Evolutionary conservation across 2,329 filamentous ascomycete genomes (phyloP).

Genomic region (Talaromyces sp.): DNA sequence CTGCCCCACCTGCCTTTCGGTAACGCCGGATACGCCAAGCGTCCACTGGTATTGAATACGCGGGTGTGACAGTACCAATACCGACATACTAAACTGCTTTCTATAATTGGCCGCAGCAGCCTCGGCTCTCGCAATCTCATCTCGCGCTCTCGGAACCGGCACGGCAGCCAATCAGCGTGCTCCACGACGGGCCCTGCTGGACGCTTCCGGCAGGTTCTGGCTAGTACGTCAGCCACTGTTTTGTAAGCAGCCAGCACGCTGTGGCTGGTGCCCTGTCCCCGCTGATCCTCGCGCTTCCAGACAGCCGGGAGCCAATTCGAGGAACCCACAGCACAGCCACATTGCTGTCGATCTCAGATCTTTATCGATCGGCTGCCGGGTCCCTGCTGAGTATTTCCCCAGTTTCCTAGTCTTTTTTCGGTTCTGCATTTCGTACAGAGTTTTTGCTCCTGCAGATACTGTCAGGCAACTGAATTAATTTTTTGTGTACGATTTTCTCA

Average conservation of each 20-base stretch:
- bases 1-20: background rate
- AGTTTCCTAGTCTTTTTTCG: background rate
- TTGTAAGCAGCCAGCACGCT: background rate
- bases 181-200: background rate
- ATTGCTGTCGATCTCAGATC: background rate
- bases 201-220: background rate
- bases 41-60: background rate
- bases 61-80: background rate
- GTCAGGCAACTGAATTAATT: background rate
- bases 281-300: background rate
- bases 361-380: background rate
- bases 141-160: background rate
- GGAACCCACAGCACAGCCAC: slow-evolving; percentile 1
- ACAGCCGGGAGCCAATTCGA: slow-evolving; percentile 3
- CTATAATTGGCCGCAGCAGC: background rate
- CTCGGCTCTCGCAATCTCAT: background rate
- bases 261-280: background rate
- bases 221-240: background rate
- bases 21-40: background rate
- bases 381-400: background rate
- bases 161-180: background rate
- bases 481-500: background rate
- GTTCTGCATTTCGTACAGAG: background rate
- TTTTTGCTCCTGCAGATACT: background rate
- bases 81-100: no score